phyloP scores from a whole-genome alignment of 805 yeast species.

The Suhomyces kilbournensis region DNA sequence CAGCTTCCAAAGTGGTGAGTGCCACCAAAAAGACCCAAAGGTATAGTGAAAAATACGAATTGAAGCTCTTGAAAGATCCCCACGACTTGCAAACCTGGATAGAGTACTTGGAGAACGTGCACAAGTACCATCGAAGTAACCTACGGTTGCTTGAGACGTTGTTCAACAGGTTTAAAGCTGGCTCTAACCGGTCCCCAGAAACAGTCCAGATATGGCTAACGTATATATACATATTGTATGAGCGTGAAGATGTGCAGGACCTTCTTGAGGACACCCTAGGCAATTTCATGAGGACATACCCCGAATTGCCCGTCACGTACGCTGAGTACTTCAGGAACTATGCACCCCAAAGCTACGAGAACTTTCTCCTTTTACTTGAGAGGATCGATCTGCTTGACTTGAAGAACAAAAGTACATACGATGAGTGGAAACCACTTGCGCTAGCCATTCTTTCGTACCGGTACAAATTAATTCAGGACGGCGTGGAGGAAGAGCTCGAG shows the following conservation, averaged over 20 bases:
- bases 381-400: constrained; percentile 14
- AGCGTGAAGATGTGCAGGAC: constrained; percentile 8
- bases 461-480: constrained; percentile 1
- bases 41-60: constrained; percentile 37
- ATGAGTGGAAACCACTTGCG: constrained; percentile 34
- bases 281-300: constrained; percentile 23
- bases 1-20: constrained; percentile 31
- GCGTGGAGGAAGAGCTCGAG: constrained; percentile 15
- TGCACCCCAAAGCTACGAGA: constrained; percentile 8
- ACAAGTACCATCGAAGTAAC: constrained; percentile 7
- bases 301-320: constrained; percentile 22
- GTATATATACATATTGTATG: constrained; percentile 25
- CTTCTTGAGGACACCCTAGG: constrained; percentile 11
- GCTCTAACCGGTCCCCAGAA: constrained; percentile 15
- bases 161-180: constrained; percentile 22
- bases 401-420: constrained; percentile 16
- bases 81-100: constrained; percentile 22
- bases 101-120: constrained; percentile 28
- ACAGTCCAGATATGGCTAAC: constrained; percentile 24
- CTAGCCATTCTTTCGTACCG: constrained; percentile 18
- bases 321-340: constrained; percentile 24
- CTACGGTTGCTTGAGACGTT: neutral
- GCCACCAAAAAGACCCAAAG: constrained; percentile 24
- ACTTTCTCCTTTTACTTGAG: constrained; percentile 5
- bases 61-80: constrained; percentile 14